Base-by-base conservation (phyloP, 2,329 filamentous ascomycete genomes). In the Penicillium thymicola region DNA sequence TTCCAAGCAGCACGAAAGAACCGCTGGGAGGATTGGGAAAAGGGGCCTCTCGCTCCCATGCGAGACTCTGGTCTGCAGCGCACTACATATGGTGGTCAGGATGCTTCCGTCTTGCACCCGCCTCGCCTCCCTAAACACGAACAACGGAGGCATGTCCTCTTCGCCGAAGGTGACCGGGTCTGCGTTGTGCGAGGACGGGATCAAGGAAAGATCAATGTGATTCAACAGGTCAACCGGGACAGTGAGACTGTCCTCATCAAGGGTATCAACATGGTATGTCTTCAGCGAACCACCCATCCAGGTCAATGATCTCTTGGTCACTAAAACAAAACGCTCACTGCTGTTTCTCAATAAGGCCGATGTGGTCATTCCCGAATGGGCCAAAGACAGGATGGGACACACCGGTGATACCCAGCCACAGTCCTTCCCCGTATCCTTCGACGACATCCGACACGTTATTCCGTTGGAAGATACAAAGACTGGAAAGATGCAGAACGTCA, bases 141-240 rank as follows among this genome's bases (percentile, higher is more conserved):
- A 46, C 71, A 63, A 71, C 73, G 63, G 53, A 71, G 71, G 65
- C 81, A 81, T 72, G 78, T 89, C 59, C 88, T 85, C 63, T 77
- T 92, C 57, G 82, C 81, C 25, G 69, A 76, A 4, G 86, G 87
- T 7, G 94, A 97, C 75, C 84, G 94, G 58, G 92, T 97, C 32
- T 89, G 93, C 51, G 77, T 97, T 57, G 76, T 91, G 52, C 85
- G 88, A 59, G 92, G 93, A 9, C 82, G 82, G 36, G 89, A 94
- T 68, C 89, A 87, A 77, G 92, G 92, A 67, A 90, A 88, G 77
- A 94, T 99, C 74, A 89, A 90, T 49, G 77, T 78, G n/a, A 84
- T 97, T 43, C 73, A 72, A 58, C 72, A 78, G 1, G 78, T 95
- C 44, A 76, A 85, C 62, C 59, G 69, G 5, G 73, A 81, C 11